Conservation (phyloP, 2,329 filamentous ascomycete genomes). For the Ciborinia camelliae region DNA sequence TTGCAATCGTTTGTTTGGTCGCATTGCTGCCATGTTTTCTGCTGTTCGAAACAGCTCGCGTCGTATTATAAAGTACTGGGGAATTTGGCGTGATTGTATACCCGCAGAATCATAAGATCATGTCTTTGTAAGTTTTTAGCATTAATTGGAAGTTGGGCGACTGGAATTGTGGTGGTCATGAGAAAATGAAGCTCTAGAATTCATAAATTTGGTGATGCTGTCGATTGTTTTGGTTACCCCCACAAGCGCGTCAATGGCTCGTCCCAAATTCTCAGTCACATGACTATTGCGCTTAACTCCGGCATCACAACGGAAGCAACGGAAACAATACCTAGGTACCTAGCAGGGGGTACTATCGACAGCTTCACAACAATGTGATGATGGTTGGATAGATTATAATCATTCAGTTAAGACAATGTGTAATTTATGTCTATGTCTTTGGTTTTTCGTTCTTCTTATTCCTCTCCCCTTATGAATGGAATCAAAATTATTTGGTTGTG, state of each 20-base stretch:
- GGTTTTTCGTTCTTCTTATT: not conserved
- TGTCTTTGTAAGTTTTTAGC: conserved; percentile 22
- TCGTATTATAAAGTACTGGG: conserved; percentile 23
- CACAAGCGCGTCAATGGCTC: conserved; percentile 12
- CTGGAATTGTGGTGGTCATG: conserved; percentile 23
- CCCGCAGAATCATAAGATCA: conserved; percentile 29
- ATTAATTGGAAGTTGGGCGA: not conserved
- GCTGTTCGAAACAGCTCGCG: conserved; percentile 36
- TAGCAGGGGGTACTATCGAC: not conserved
- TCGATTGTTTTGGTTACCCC: conserved; percentile 22
- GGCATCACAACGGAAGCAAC: not conserved
- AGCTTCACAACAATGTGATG: not conserved
- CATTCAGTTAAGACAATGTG: not conserved
- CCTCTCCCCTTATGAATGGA: not conserved
- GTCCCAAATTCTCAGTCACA: not conserved
- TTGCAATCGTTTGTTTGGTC: conserved; percentile 53
- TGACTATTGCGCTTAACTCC: not conserved
- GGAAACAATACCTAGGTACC: no score
- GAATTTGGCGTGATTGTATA: conserved; percentile 13
- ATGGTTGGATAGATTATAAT: not conserved
- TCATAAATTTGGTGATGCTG: conserved; percentile 24
- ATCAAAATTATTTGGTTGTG: not conserved
- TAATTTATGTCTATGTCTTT: not conserved
- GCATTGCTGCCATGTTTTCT: conserved; percentile 35
- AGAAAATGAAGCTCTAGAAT: conserved; percentile 18